Percentiles rank a stretch among this genome's conserved stretches.
Conservation (phyloP, 768 basidiomycete species). For the Leucocoprinus birnbaumii region DNA sequence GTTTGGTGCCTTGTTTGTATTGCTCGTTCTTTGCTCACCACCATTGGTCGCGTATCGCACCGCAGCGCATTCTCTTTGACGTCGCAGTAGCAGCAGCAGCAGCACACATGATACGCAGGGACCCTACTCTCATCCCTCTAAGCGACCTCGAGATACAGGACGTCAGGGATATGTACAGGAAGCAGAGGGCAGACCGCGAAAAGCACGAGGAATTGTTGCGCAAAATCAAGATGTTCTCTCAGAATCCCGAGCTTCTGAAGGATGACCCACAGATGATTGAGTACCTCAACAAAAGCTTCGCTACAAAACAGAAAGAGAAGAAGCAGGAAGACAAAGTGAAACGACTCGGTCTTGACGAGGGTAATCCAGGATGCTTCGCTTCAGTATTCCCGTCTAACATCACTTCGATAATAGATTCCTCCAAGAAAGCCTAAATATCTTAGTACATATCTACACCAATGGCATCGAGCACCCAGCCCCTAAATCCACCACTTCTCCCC, state of each 20-base stretch:
- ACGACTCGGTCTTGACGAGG: constrained; percentile 17
- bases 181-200: constrained; percentile 41
- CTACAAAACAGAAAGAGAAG: constrained; percentile 20
- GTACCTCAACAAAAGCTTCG: constrained; percentile 19
- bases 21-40: constrained; percentile 11
- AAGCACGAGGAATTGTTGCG: constrained; percentile 37
- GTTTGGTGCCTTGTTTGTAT: constrained; percentile 15
- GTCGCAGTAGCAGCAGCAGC: neutral
- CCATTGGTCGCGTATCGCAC: constrained; percentile 12
- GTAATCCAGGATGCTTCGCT: neutral
- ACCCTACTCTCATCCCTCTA: constrained; percentile 75
- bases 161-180: constrained; percentile 56
- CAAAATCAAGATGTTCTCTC: constrained; percentile 45
- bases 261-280: constrained; percentile 28
- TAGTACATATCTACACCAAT: neutral
- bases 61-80: neutral
- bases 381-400: neutral
- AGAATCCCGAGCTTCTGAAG: constrained; percentile 28
- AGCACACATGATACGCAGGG: constrained; percentile 64
- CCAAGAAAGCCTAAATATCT: neutral
- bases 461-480: neutral
- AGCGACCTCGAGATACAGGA: constrained; percentile 79
- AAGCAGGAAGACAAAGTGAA: constrained; percentile 14
- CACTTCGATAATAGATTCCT: constrained; percentile 9
- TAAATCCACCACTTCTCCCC: too few species aligned